Conservation (phyloP, 2,329 filamentous ascomycete species). For the Elsinoe australis region DNA sequence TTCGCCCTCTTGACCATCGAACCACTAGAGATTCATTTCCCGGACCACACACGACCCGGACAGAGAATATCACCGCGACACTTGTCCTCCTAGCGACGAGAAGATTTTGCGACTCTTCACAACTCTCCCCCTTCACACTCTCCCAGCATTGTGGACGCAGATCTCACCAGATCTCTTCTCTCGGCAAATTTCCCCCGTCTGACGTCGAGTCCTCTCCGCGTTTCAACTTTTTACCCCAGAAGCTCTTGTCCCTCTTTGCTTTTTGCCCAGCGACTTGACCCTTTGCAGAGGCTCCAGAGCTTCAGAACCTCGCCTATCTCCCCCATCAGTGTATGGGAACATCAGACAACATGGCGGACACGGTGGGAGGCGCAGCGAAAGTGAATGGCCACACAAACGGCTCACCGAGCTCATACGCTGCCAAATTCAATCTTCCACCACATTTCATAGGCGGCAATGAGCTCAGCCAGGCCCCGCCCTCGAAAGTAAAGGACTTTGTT, state of each 20-base stretch:
- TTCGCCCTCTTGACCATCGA: slow-evolving; percentile 10
- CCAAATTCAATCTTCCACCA: slow-evolving; percentile 73
- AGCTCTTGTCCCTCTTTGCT: slow-evolving; percentile 13
- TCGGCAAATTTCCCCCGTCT: slow-evolving; percentile 9
- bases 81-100: slow-evolving; percentile 16
- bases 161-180: slow-evolving; percentile 4
- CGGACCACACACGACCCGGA: neutral
- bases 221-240: slow-evolving; percentile 18
- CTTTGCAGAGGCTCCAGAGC: neutral
- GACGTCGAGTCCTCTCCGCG: slow-evolving; percentile 16
- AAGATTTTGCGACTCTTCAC: too few relatives aligned
- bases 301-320: neutral
- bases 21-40: slow-evolving; percentile 5
- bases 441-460: slow-evolving; percentile 97
- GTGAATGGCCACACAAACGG: slow-evolving; percentile 41
- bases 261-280: slow-evolving; percentile 13
- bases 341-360: slow-evolving; percentile 32
- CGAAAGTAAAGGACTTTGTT: slow-evolving; percentile 95
- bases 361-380: slow-evolving; percentile 35
- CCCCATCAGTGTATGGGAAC: slow-evolving; percentile 26
- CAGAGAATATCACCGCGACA: neutral
- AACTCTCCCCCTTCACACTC: neutral
- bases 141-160: neutral
- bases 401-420: slow-evolving; percentile 59
- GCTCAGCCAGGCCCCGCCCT: slow-evolving; percentile 69